Base-by-base conservation (phyloP, 2,329 filamentous ascomycete genomes). In the Apiospora pterosperma region DNA sequence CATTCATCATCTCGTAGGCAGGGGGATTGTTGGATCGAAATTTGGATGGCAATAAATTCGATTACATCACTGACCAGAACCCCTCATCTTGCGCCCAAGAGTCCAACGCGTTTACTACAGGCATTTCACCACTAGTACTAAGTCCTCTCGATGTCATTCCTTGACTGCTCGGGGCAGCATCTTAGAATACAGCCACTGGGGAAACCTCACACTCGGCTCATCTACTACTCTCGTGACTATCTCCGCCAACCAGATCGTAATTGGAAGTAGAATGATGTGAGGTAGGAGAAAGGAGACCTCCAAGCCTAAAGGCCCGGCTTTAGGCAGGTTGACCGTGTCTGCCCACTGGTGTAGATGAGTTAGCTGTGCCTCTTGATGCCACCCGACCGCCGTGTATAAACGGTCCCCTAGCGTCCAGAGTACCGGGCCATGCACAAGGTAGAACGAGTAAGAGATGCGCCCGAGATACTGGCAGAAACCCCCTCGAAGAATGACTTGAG, bases 401-500 rank as follows among this genome's bases (percentile, higher is more conserved):
- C 89, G 79, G 71, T 92, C 87, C 4, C 87, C 88, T 1, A 90
- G 62, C 0, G 80, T 81, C 79, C 80, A 84, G 0, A 91, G 76
- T 1, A 91, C 74, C 0, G 88, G 88, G 0, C 88, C 88, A 68
- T 91, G 88, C 12, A 90, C 81, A 10, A 90, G 78, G 74, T 91
- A 91, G 11, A 91, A 76, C 1, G 84, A 80, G 71, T 84, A 91
- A 0, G 86, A 89, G 63, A 90, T 81, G 59, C 84, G 82, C 0
- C 88, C 88, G 2, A 90, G 79, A 66, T 88, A 88, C 70, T 88
- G 88, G 70, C 83, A 85, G 69, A 88, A 83, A 6, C 78, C 77
- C 77, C 79, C 73, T 88, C 87, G 69, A 90, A 89, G 71, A 89
- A 86, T 3, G 75, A 67, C 74, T 83, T 85, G 19, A 90, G 78